A percentile compares a stretch with the other conserved stretches of the same genome.
Evolutionary conservation across 1,284 basidiomycete species (phyloP).

Genomic region (Apiotrichum gamsii): DNA sequence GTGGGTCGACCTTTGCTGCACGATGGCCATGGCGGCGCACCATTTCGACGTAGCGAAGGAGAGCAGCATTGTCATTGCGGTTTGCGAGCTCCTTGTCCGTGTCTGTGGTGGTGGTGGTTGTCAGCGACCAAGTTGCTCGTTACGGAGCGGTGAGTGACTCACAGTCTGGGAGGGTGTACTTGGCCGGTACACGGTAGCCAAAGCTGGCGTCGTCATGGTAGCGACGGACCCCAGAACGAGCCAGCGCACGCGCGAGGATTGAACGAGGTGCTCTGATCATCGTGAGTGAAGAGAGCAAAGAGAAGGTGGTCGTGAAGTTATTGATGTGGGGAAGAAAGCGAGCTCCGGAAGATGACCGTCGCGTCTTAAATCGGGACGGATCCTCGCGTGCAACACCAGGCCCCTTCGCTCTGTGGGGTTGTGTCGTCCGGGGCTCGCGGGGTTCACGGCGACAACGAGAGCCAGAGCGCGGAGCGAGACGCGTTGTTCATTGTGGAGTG

Average conservation of each 20-base stretch:
- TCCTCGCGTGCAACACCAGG: too few species aligned
- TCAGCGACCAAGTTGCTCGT: background rate
- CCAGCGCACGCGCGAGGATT: background rate
- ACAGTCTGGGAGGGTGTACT: conserved; percentile 70
- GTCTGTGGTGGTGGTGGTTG: conserved; percentile 51
- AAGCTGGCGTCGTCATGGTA: conserved; percentile 76
- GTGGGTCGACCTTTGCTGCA: conserved; percentile 63
- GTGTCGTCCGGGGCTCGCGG: too few species aligned
- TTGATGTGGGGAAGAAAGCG: too few species aligned
- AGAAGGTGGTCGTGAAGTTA: background rate
- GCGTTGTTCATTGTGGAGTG: too few species aligned
- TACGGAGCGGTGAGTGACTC: conserved; percentile 42
- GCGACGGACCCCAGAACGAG: background rate
- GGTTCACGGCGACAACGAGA: too few species aligned
- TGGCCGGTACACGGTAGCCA: conserved; percentile 63
- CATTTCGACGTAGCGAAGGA: conserved; percentile 80
- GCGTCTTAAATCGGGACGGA: background rate
- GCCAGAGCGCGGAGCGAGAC: too few species aligned
- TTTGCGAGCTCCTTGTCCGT: conserved; percentile 68
- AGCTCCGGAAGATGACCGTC: background rate
- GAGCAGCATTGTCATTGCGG: conserved; percentile 62
- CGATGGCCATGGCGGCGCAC: conserved; percentile 54
- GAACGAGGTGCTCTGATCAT: conserved; percentile 13
- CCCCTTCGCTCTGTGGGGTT: too few species aligned
- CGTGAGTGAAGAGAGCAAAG: background rate